Base-by-base conservation (phyloP, 106 monocot genomes). In the Acanthochlamys bracteata region DNA sequence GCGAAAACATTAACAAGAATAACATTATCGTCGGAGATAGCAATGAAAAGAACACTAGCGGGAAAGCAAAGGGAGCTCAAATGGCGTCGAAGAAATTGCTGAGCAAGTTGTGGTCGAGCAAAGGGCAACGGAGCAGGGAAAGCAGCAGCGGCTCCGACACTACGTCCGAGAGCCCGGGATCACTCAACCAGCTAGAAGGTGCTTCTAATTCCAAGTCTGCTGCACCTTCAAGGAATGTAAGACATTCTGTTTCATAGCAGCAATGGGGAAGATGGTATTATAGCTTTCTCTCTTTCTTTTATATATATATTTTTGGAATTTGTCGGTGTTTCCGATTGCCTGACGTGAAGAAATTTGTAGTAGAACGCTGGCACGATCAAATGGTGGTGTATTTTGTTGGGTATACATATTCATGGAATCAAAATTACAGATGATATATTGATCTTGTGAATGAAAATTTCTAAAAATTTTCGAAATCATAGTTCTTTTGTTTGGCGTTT, bases 111-210 rank as follows among this genome's bases (percentile, higher is more conserved):
- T 87, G 79, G 79, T 87, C 79, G 0, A 57, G 74, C 33, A 87
- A 83, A 39, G 70, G 45, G 55, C 63, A 80, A n/a, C n/a, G n/a
- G 2, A 67, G 63, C 8, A 71, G 76, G 4, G 81, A 81, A 51
- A 83, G 61, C 61, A 86, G 79, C 67, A 83, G 80, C 67, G 80
- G 80, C 58, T 78, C 83, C 0, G 83, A 83, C n/a, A n/a, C n/a
- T 41, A 80, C 77, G 12, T 83, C 87, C 7, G 83, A 80, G 27
- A 83, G 83, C 20, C 76, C 74, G 11, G 75, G 71, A 2, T 83
- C 79, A 0, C 42, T 76, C 22, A 79, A 76, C 46, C 82, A 66
- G 0, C 79, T 82, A 25, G 83, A n/a, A 16, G 53, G 11, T 54
- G n/a, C 43, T 43, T 43, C 43, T 43, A 8, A 78, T 39, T 21